Evolutionary conservation across 257 asterid genomes (phyloP), one percentile per base, ranked within the genome.

Genomic region (Phtheirospermum japonicum): DNA sequence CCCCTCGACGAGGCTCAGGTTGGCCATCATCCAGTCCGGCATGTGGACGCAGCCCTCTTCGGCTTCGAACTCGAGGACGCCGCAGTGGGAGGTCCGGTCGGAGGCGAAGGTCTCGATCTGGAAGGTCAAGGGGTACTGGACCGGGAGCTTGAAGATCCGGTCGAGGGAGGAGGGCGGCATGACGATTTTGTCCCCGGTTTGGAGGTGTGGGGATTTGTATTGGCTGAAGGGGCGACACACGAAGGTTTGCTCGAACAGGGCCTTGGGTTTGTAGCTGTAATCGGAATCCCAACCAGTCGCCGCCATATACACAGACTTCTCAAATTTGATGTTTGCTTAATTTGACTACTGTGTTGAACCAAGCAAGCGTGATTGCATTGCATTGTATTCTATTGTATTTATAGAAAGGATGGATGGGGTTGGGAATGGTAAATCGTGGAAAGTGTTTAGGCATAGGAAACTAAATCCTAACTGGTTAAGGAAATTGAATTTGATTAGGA

Each of bases 21-120:
- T 68, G 6, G 0, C 6, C 67, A 68, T 68, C 73, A 68, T 60
- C 67, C 62, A 68, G 12, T 50, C 33, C 16, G 67, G 73, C 66
- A 68, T 7, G 62, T 50, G 8, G 4, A 68, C 12, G 48, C 1
- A 37, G 17, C 73, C 73, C 19, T 68, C 73, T 0, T 59, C 67
- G 18, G 56, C 66, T 8, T 14, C 8, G 61, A 67, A 67, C 26
- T 67, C 66, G 4, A 59, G 40, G 7, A 67, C 66, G n/a, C 72
- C 72, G 20, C 67, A 68, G 56, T 68, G 67, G 0, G 73, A 50
- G 39, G 2, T 3, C 0, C 16, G 17, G 4, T 30, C 57, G 13
- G 37, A n/a, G 6, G 0, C 7, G 62, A 3, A 37, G 10, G 13
- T 7, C 19, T 30, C 30, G 13, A 50, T 40, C 50, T 52, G 13